Base-by-base conservation (phyloP, 2,329 filamentous ascomycete genomes). In the Pseudocercospora fuligena region DNA sequence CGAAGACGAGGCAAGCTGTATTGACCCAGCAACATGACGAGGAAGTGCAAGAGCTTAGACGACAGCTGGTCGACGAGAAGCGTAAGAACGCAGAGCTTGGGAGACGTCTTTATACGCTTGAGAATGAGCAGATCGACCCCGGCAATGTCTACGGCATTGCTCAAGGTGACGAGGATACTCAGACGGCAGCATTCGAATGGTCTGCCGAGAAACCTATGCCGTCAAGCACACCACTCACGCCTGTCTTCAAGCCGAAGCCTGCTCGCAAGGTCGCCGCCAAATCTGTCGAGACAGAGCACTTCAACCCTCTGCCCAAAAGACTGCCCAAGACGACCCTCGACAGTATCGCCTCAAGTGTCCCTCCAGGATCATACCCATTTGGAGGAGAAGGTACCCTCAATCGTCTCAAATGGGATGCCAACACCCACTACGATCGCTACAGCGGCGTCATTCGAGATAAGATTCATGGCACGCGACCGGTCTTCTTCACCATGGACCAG, bases 81-180 rank as follows among this genome's bases (percentile, higher is more conserved):
- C 25, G 14, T 5, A 64, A 49, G 21, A 58, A 21, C 2, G 54
- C 61, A 8, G 33, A n/a, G 1, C 54, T 64, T 14, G 25, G 33
- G 0, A 29, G 53, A 43, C 51, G 61, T 3, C 33, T 64, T 5
- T 21, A 43, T 3, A 64, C 61, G 11, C 31, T 64, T 19, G 53
- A 64, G 29, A 40, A 64, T 19, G 33, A 64, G 53, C 46, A 40
- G n/a, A 33, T 43, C n/a, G 61, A 64, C 53, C 53, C 56, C 3
- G 56, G 56, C 9, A 33, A 16, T 23, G 31, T 23, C n/a, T 19
- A n/a, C 11, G 27, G 19, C 14, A 11, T 9, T 36, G 7, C 16
- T 36, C 9, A 33, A 5, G 31, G 12, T 25, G 21, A 51, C 4
- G 4, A 51, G 5, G 19, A 21, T 9, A 25, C 47, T 25, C 1